Base-by-base conservation (phyloP, 1,284 basidiomycete genomes). In the Ganoderma sinense region DNA sequence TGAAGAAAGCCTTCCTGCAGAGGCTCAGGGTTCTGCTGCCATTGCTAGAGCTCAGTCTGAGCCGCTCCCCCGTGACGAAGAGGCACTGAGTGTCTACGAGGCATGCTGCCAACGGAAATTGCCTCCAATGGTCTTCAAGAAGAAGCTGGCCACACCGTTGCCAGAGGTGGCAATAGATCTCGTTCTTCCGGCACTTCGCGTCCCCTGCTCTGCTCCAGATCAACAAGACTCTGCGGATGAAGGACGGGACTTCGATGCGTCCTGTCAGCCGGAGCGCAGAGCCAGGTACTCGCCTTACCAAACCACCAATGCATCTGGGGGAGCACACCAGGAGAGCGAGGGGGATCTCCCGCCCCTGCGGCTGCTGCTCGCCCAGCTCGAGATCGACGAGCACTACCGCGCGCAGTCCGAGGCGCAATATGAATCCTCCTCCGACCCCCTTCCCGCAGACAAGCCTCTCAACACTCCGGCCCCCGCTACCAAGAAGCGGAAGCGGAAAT, bases 121-220 rank as follows among this genome's bases (percentile, higher is more conserved):
- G 58, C 58, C 58, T 26, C 58, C 58, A 13, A 39, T 60, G 58
- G 23, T 13, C 58, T 60, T 60, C 58, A n/a, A 36, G 33, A n/a
- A 36, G 33, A 36, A 60, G 23, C n/a, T 4, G 8, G 13, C 16
- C 1, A n/a, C 33, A 41, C n/a, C 58, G 14, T 40, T 23, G 23
- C n/a, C 20, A 20, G 39, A 20, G 58, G n/a, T 7, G 58, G 36
- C 11, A 10, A 36, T 23, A 39, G 36, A 20, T 20, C n/a, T 26
- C 39, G 36, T 40, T 3, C 58, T 60, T 26, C 58, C 58, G 11
- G 20, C 33, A 13, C 36, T 60, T 13, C 58, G 58, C 39, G 39
- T n/a, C 33, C 29, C 33, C 33, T 23, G 31, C 14, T 36, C 31
- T 20, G 20, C 4, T 20, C n/a, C 56, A 10, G 31, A 11, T 33